phyloP scores from a whole-genome alignment of 345 rosid genomes.

The rapeseed (Brassica napus) region DNA sequence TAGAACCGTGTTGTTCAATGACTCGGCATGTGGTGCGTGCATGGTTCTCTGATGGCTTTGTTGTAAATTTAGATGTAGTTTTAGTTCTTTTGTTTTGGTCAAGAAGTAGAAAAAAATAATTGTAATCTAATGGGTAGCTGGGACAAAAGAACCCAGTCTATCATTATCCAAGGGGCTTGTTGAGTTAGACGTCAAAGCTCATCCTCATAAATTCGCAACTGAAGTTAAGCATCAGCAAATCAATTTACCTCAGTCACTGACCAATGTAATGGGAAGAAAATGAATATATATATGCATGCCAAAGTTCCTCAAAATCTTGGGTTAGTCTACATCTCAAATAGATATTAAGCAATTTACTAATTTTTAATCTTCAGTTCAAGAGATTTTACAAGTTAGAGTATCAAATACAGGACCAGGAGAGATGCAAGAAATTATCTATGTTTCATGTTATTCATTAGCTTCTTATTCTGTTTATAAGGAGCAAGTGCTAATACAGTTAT shows the following conservation, averaged over 20 bases:
- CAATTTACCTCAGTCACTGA: neutral
- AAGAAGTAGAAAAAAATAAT: neutral
- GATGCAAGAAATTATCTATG: neutral
- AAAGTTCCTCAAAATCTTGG: neutral
- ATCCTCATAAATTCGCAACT: neutral
- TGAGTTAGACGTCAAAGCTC: neutral
- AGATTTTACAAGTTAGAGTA: neutral
- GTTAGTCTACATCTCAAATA: neutral
- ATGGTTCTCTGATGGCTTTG: constrained; percentile 3
- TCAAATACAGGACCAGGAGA: neutral
- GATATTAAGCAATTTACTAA: neutral
- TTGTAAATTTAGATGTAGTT: constrained; percentile 43
- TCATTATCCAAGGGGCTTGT: neutral
- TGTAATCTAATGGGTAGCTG: constrained; percentile 36
- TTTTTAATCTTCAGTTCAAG: neutral
- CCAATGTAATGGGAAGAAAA: constrained; percentile 3
- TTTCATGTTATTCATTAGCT: neutral
- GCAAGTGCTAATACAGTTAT: neutral
- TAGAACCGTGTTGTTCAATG: constrained; percentile 53
- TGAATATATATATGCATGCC: neutral
- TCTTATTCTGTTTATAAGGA: neutral
- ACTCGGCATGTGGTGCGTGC: constrained; percentile 33
- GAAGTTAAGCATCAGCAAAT: neutral
- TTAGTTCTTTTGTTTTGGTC: neutral
- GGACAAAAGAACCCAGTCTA: constrained; percentile 44